These are phyloP conservation scores for Rhodotorula toruloides DNA, from an alignment of 768 basidiomycete genomes.

Conservation along the genomic window DNA sequence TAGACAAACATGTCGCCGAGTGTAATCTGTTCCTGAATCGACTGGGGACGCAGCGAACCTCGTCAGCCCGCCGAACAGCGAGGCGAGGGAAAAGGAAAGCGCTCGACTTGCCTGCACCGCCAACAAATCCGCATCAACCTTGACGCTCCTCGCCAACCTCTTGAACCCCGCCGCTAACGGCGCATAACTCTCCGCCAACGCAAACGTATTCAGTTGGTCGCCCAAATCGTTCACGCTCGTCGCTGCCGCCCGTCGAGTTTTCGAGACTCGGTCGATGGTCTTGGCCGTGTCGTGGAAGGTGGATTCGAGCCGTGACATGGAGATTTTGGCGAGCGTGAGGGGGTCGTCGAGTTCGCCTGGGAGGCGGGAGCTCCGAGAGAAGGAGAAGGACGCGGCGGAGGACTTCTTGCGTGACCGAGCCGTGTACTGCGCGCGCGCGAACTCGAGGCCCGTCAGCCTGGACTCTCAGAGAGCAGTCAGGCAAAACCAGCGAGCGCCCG, in stretches of 20 bases:
- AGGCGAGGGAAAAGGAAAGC: neutral
- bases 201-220: conserved; percentile 82
- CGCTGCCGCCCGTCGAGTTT: conserved; percentile 65
- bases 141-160: conserved; percentile 80
- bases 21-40: conserved; percentile 89
- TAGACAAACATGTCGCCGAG: conserved; percentile 94
- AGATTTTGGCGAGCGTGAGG: conserved; percentile 79
- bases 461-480: neutral
- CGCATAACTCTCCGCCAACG: conserved; percentile 79
- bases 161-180: conserved; percentile 75
- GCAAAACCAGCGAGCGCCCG: neutral
- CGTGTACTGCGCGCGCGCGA: conserved; percentile 44
- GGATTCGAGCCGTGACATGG: conserved; percentile 82
- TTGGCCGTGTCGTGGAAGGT: conserved; percentile 90
- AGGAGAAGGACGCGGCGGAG: conserved; percentile 16
- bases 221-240: conserved; percentile 79
- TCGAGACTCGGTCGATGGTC: conserved; percentile 77
- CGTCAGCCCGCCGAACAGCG: no score
- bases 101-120: conserved; percentile 55
- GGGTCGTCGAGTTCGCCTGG: conserved; percentile 48
- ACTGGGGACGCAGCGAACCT: conserved; percentile 44
- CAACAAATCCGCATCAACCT: conserved; percentile 49
- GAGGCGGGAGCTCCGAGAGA: conserved; percentile 14
- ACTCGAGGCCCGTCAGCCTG: neutral
- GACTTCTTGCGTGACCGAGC: conserved; percentile 33